These are phyloP conservation scores for Nakazawaea ambrosiae DNA, from an alignment of 805 yeast genomes.

Conservation along the genomic window DNA sequence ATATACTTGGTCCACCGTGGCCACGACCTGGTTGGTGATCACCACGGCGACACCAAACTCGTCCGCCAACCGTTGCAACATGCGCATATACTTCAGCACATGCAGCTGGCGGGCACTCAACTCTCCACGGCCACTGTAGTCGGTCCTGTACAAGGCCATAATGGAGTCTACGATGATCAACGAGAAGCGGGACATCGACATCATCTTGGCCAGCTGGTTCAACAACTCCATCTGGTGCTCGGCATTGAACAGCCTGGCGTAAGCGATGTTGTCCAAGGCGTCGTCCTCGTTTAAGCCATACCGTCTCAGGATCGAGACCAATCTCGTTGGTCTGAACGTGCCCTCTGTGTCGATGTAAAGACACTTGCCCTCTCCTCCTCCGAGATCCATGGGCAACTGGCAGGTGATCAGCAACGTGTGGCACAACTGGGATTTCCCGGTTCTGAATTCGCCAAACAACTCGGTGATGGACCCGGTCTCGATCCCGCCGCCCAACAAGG, in stretches of 20 bases:
- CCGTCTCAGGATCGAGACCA: constrained; percentile 84
- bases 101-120: constrained; percentile 91
- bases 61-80: constrained; percentile 88
- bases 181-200: constrained; percentile 90
- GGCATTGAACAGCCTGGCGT: constrained; percentile 95
- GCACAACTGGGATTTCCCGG: constrained; percentile 95
- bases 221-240: constrained; percentile 89
- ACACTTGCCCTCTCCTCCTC: constrained; percentile 98
- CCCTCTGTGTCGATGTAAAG: constrained; percentile 95
- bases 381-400: constrained; percentile 92
- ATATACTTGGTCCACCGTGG: constrained; percentile 76
- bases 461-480: constrained; percentile 98
- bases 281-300: constrained; percentile 90
- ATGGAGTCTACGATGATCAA: constrained; percentile 92
- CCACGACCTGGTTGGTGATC: constrained; percentile 93
- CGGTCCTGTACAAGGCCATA: constrained; percentile 94
- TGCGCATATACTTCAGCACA: constrained; percentile 88
- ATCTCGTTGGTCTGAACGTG: constrained; percentile 87
- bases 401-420: constrained; percentile 96
- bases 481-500: constrained; percentile 90
- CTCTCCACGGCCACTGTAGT: constrained; percentile 93
- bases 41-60: constrained; percentile 97
- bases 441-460: constrained; percentile 93
- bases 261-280: constrained; percentile 94
- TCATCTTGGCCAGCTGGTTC: constrained; percentile 89